Conservation (phyloP, 192 early-diverging fungal species). For the Cetraspora pellucida region DNA sequence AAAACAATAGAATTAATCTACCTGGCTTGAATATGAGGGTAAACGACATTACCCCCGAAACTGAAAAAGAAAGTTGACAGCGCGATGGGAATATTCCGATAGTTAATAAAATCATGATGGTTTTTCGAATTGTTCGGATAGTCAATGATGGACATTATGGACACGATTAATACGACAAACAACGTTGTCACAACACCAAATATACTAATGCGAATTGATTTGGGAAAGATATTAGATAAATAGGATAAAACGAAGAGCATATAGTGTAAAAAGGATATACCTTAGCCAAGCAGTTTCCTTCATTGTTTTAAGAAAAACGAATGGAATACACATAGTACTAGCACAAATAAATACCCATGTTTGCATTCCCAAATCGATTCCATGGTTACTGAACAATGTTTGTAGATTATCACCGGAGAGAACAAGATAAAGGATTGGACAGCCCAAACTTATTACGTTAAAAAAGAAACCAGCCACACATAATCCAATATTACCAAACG, state of each 20-base stretch:
- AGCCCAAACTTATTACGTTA: constrained; percentile 52
- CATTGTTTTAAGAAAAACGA: constrained; percentile 62
- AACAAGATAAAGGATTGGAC: constrained; percentile 62
- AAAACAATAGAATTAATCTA: neutral
- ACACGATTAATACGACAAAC: constrained; percentile 62
- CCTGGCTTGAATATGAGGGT: constrained; percentile 66
- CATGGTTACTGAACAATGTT: constrained; percentile 49
- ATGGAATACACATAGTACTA: constrained; percentile 60
- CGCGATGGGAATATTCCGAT: constrained; percentile 59
- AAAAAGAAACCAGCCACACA: constrained; percentile 58
- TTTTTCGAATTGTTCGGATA: constrained; percentile 48
- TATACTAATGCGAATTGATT: constrained; percentile 48
- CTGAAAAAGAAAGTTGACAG: constrained; percentile 67
- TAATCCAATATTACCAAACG: constrained; percentile 54
- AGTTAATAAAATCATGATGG: constrained; percentile 46
- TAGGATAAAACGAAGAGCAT: neutral
- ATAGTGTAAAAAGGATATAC: constrained; percentile 24
- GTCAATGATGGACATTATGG: constrained; percentile 52
- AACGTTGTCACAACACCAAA: constrained; percentile 66
- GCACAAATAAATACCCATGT: constrained; percentile 63
- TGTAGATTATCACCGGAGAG: constrained; percentile 65
- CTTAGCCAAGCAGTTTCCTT: constrained; percentile 67
- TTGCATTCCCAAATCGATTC: constrained; percentile 42
- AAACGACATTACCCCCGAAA: constrained; percentile 73
- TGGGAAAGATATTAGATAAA: no score